Percentiles rank a stretch among this genome's conserved stretches.
Conservation (phyloP, 1,284 basidiomycete genomes). For the Rhodotorula mucilaginosa region DNA sequence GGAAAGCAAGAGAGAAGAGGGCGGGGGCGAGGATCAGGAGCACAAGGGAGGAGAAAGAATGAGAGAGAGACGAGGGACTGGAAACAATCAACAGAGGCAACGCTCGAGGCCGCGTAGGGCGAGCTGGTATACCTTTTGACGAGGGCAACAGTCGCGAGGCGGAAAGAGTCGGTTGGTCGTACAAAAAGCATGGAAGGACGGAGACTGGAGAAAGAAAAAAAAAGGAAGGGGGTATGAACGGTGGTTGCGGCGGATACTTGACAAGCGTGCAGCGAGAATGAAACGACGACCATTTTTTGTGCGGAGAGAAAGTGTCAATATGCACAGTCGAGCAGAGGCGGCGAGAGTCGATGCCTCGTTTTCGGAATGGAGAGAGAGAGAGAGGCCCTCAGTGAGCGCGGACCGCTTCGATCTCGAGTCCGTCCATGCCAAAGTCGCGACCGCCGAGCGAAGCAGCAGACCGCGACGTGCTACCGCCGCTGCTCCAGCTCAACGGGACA, state of each 20-base stretch:
- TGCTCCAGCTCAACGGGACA: not conserved
- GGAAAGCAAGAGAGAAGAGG: not conserved
- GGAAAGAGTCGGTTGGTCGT: not conserved
- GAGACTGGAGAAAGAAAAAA: not conserved
- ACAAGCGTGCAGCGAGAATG: not conserved
- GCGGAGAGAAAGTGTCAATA: not conserved
- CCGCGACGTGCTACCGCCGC: not conserved
- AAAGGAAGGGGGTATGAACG: not conserved
- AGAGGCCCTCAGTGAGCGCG: not conserved
- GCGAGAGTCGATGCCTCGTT: not conserved
- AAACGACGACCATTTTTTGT: not conserved
- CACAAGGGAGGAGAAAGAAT: not conserved
- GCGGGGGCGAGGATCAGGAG: not conserved
- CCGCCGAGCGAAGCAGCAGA: not conserved
- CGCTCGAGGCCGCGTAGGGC: not conserved
- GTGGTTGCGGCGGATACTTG: not conserved
- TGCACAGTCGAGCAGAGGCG: not conserved
- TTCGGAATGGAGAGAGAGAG: too few relatives aligned
- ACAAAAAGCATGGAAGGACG: not conserved
- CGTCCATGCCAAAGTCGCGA: not conserved
- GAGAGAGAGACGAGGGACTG: not conserved
- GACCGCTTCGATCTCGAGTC: constrained; percentile 6
- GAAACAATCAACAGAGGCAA: not conserved
- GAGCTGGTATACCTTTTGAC: not conserved
- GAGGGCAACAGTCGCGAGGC: not conserved